Evolutionary conservation across 2,329 filamentous ascomycete species (phyloP), one percentile per base, ranked within the genome.

Genomic region (Fusarium oxysporum): DNA sequence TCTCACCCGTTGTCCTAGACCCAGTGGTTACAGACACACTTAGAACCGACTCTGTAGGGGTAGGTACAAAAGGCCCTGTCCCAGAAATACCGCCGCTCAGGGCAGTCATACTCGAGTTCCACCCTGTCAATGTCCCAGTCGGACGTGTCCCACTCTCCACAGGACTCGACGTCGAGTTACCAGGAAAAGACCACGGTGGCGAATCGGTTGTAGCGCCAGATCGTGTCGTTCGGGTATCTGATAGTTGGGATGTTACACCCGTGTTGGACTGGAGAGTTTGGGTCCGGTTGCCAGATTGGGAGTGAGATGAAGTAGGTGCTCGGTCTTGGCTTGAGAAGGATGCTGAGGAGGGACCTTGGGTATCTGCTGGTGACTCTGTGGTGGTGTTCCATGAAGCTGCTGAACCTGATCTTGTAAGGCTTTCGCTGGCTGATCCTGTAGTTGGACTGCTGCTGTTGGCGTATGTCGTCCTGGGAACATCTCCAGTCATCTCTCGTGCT

Each of bases 61-160:
- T 21, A 13, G 65, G 57, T 0, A 55, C 25, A 44, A 51, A 41
- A n/a, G 48, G 45, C 4, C 53, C 61, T 8, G 70, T 58, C 11
- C 51, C 43, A 16, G 70, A 28, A 9, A 50, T 14, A 38, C 55
- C 48, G 38, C 48, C 47, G 13, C 58, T 70, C 13, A 45, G 32
- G 25, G 32, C 25, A 40, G 61, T 50, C n/a, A 68, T 25, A 30
- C 71, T 73, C 35, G 71, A 73, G 61, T 72, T 74, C 63, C 71
- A 68, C 11, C 62, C 41, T 13, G 45, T 38, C 32, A 61, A 70
- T 10, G 25, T 57, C 16, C 32, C 62, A 8, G 71, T 71, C 3
- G 47, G 62, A 71, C 53, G 58, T 68, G 70, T 71, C 9, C 32
- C 38, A 56, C 71, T 65, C 30, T 38, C 38, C 21, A 21, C 54